Base-by-base conservation (phyloP, 2,329 filamentous ascomycete species). In the Magnaporthiopsis poae region DNA sequence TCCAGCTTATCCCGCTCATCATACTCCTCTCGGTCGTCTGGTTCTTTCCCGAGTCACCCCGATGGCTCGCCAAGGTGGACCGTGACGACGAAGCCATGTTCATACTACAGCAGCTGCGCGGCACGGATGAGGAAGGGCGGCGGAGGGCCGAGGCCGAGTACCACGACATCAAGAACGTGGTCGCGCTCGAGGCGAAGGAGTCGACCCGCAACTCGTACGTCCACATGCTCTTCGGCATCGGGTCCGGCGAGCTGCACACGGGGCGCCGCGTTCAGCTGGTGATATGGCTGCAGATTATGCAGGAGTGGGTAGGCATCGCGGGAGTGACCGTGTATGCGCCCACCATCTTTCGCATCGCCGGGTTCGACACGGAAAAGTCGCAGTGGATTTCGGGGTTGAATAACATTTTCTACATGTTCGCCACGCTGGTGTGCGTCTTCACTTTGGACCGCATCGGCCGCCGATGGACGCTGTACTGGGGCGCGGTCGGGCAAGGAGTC, bases 261-360 rank as follows among this genome's bases (percentile, higher is more conserved):
- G 88, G 84, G 0, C 81, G 88, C 1, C 84, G 89, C 7, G 87
- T 90, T 0, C 87, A 90, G 71, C 80, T 91, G 1, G 87, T 88
- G 3, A 81, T 91, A 52, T 90, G 88, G 87, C 79, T 90, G 11
- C 87, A 90, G 75, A 88, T 90, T 61, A 83, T 90, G 72, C 87
- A 90, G 71, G 85, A 89, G 71, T 89, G 87, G 86, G 82, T 87
- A 65, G 87, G 88, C 0, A 90, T 90, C 68, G 87, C 88, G 0
- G 88, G 86, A 60, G 86, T 90, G 2, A 90, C 87, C 0, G 82
- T 90, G 52, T 86, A 82, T 62, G 80, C 80, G 0, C 80, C 79
- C 0, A 80, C 80, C 2, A 83, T 91, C 66, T 90, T 90, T 73
- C 81, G 84, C 5, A 88, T 88, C 62, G 88, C 88, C 0, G 88